Percentiles rank a stretch among this genome's conserved stretches.
phyloP scores from a whole-genome alignment of 2,329 filamentous ascomycete genomes.

The Chaetomium olivaceum region DNA sequence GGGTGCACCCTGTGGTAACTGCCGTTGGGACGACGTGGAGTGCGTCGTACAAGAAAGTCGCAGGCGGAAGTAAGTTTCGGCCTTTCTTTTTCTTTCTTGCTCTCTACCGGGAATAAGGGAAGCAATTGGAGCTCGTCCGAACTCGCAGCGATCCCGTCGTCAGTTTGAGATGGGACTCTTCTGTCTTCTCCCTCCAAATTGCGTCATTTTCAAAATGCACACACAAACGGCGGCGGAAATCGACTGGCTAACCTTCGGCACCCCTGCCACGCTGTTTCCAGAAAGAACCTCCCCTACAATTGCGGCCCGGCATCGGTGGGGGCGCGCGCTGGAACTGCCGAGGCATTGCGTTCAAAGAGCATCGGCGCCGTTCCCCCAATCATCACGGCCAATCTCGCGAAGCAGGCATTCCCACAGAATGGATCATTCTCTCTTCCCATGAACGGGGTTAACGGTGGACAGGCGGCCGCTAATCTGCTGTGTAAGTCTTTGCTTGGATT shows the following conservation, averaged over 20 bases:
- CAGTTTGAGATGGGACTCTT: not conserved
- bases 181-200: constrained; percentile 16
- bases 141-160: not conserved
- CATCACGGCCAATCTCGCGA: constrained; percentile 42
- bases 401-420: constrained; percentile 34
- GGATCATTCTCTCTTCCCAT: constrained; percentile 17
- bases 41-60: constrained; percentile 79
- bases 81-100: not conserved
- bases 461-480: constrained; percentile 12
- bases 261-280: constrained; percentile 36
- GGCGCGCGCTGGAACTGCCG: constrained; percentile 39
- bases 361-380: constrained; percentile 40
- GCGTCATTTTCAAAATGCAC: constrained; percentile 30
- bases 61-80: constrained; percentile 71
- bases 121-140: not conserved
- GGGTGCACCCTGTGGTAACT: constrained; percentile 84
- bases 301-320: constrained; percentile 22
- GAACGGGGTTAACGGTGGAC: constrained; percentile 16
- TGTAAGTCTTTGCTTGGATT: constrained; percentile 11
- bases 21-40: constrained; percentile 75
- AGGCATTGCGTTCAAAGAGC: constrained; percentile 48
- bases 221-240: not conserved
- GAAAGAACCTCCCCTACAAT: constrained; percentile 46
- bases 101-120: not conserved
- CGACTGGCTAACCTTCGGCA: constrained; percentile 20